Evolutionary conservation across 2,329 filamentous ascomycete genomes (phyloP), one percentile per base, ranked within the genome.

Genomic region (Hymenotorrendiella dingleyae): DNA sequence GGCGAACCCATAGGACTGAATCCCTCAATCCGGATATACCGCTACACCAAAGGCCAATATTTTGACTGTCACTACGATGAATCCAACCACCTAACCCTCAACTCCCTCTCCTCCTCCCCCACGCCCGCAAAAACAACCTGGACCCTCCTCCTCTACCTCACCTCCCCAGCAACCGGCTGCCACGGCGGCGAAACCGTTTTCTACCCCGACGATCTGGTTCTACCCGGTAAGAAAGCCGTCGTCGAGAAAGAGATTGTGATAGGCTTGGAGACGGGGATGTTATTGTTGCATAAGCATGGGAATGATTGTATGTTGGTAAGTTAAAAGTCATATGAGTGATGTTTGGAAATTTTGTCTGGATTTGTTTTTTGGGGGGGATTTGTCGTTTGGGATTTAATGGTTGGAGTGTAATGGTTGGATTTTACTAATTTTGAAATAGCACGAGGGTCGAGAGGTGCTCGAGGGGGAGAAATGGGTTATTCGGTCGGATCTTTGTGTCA

Each of bases 51-150:
- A 52, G 87, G 86, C 0, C 89, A 96, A 61, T 95, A 90, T 62
- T 96, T 96, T 62, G 89, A 89, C 59, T 83, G 86, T 56, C 91
- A 96, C 62, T 96, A 95, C 58, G 91, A 97, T 64, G 90, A 96
- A 58, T 86, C 79, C 39, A 94, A 94, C 60, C 72, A 76, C 42
- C 64, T 96, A 20, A 73, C 67, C 1, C 67, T 93, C 33, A n/a
- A n/a, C n/a, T 69, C 70, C 2, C 65, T 71, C 22, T 59, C 63
- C 21, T 62, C 61, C 7, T 49, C 37, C 8, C 52, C 62, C n/a
- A 64, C 65, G 9, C 68, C 69, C 17, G 82, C 75, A 16, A 81
- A 74, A 56, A 96, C 91, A 4, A 96, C 89, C 0, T 96, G 90
- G 89, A 96, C 91, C 0, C 69, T 95, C 4, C 72, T 96, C 0